phyloP scores from a whole-genome alignment of 1,139 yeast genomes.

The Arxiozyma telluris region DNA sequence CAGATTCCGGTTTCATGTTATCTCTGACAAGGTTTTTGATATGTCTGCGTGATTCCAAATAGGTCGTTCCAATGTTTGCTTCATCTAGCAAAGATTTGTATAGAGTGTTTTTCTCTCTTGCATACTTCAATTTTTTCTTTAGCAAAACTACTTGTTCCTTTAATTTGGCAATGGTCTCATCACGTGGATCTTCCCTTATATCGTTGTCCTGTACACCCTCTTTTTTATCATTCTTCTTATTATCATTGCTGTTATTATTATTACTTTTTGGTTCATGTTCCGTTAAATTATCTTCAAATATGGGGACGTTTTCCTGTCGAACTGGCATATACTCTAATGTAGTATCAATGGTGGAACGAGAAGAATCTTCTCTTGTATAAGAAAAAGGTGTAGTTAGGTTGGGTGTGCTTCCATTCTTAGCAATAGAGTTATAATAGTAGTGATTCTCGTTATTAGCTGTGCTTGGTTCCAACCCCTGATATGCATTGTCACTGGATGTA shows the following conservation, averaged over 20 bases:
- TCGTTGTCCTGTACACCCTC: neutral
- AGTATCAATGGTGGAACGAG: constrained; percentile 3
- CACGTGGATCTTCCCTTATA: neutral
- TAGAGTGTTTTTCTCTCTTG: constrained; percentile 25
- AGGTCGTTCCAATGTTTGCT: constrained; percentile 28
- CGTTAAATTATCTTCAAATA: neutral
- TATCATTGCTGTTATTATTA: neutral
- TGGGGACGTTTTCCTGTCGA: neutral
- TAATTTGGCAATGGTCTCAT: constrained; percentile 17
- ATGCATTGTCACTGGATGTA: neutral
- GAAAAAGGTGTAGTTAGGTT: neutral
- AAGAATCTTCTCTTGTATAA: neutral
- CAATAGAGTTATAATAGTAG: neutral
- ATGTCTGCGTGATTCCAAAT: constrained; percentile 27
- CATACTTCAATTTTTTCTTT: constrained; percentile 48
- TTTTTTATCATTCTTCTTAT: neutral
- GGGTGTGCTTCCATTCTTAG: neutral
- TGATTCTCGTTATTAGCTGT: neutral
- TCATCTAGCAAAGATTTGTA: constrained; percentile 27
- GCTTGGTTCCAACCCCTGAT: neutral
- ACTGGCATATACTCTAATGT: constrained; percentile 4
- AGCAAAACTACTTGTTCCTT: constrained; percentile 51
- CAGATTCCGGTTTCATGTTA: constrained; percentile 22
- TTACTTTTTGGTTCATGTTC: neutral
- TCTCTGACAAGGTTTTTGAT: constrained; percentile 26